Evolutionary conservation across 129 eudicot genomes (phyloP).

Genomic region (Cynara cardunculus): DNA sequence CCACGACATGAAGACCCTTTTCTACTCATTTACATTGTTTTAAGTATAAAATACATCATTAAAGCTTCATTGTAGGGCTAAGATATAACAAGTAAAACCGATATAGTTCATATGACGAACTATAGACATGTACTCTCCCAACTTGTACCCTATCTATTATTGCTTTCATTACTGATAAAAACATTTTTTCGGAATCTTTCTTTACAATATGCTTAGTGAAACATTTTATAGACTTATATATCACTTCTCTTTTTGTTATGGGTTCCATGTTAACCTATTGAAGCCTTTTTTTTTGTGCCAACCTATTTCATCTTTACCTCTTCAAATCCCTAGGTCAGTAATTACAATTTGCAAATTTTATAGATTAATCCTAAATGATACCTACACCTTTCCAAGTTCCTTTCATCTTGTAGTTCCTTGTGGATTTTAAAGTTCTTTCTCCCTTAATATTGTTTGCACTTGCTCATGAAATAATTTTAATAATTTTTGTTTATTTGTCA

Average conservation of each 20-base stretch:
- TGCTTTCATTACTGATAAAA: not conserved
- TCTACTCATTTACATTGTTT: not conserved
- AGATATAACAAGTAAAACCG: not conserved
- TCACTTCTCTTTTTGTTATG: not conserved
- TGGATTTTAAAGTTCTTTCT: not conserved
- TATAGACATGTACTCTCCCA: not conserved
- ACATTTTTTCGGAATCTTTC: not conserved
- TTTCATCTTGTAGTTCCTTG: not conserved
- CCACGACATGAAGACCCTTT: not conserved
- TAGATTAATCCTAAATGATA: not conserved
- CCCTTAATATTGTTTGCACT: not conserved
- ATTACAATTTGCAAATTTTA: not conserved
- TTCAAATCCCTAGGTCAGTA: not conserved
- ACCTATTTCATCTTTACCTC: not conserved
- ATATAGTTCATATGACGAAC: not conserved
- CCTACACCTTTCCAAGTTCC: not conserved
- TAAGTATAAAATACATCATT: not conserved
- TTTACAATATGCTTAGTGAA: not conserved
- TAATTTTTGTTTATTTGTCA: not conserved
- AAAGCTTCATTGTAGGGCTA: not conserved
- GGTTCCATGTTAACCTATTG: not conserved
- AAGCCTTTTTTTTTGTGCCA: not conserved
- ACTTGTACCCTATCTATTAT: not conserved
- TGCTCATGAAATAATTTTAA: not conserved
- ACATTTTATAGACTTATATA: not conserved